Evolutionary conservation across 2,329 filamentous ascomycete genomes (phyloP), one percentile per base, ranked within the genome.

Genomic region (Sporothrix phasma): DNA sequence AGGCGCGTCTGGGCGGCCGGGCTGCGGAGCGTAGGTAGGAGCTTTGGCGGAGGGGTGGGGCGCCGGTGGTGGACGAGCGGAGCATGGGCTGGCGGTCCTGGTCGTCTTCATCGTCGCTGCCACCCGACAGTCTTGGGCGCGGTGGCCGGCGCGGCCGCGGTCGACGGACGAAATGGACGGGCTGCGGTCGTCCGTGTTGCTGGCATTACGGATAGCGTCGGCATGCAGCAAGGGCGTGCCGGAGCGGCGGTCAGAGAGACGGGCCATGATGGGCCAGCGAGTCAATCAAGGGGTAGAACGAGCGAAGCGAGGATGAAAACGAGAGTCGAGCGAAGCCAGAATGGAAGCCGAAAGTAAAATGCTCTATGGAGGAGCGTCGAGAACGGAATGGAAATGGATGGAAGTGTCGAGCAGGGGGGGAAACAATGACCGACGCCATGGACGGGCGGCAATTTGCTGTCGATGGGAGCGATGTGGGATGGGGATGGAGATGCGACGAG

Each of bases 11-110:
- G 80, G 1, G 80, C 78, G 65, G 85, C 82, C n/a, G 90, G 89
- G 72, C 88, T 92, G 70, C 85, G 82, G 72, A 92, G 71, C 88
- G 86, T 3, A 37, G 34, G 76, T 96, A 86, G 13, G 88, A 88
- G 47, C 86, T 88, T 64, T 84, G 79, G 64, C 84, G 80, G 49
- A 79, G 77, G 2, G 8, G 39, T 26, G 15, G 56, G 56, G 3
- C 56, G 56, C 22, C 13, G 11, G 53, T 11, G 2, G 31, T 11
- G 22, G 34, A 41, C 15, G 39, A 13, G 19, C 13, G 10, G 10
- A 47, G 43, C 41, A 34, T 46, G 29, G 41, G 60, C 11, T n/a
- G 31, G 41, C 19, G 41, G 17, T 43, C 41, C 7, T 8, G 17
- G 17, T n/a, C 41, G 17, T 43, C 15, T 1, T 37, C 34, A 13